Base-by-base conservation (phyloP, 2,329 filamentous ascomycete genomes). In the Fusarium anthophilum region DNA sequence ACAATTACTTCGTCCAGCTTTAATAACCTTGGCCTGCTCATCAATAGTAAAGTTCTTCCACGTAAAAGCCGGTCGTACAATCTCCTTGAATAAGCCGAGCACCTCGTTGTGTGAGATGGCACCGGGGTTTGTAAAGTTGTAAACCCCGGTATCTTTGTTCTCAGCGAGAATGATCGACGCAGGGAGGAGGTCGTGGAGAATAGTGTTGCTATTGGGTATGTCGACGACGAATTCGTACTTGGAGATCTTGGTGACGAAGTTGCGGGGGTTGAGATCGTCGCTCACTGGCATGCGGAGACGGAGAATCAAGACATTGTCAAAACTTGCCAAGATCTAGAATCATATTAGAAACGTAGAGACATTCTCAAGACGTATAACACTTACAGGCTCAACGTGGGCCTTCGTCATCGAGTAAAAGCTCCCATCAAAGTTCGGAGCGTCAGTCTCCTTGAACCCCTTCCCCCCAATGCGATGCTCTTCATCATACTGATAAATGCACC, bases 61-160 rank as follows among this genome's bases (percentile, higher is more conserved):
- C 45, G 84, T 85, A 76, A 91, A 89, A 35, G 78, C 79, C 4
- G 91, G 91, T 45, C 90, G 86, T 43, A 93, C 87, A 73, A 91
- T 89, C 71, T 92, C 86, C 76, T 87, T 88, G 83, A 92, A 92
- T 47, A 93, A 83, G 6, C 82, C 76, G 44, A 93, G 84, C 12
- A 93, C 90, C 81, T 92, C 90, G 80, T 92, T 92, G 82, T 92
- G 91, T n/a, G 89, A 91, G 79, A 93, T 92, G 72, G 90, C 89
- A 18, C 91, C 91, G 1, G 91, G 91, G 82, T 92, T 93, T 69
- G 90, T 92, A 80, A 92, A 92, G 83, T 93, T 93, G 82, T 90
- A 92, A 74, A 93, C 84, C 24, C 91, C 91, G 3, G 86, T 88
- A 47, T 92, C 90, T 45, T 84, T 82, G 81, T 91, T 86, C 80